Conservation (phyloP, 2,329 filamentous ascomycete genomes). For the Alternaria tenuissima region DNA sequence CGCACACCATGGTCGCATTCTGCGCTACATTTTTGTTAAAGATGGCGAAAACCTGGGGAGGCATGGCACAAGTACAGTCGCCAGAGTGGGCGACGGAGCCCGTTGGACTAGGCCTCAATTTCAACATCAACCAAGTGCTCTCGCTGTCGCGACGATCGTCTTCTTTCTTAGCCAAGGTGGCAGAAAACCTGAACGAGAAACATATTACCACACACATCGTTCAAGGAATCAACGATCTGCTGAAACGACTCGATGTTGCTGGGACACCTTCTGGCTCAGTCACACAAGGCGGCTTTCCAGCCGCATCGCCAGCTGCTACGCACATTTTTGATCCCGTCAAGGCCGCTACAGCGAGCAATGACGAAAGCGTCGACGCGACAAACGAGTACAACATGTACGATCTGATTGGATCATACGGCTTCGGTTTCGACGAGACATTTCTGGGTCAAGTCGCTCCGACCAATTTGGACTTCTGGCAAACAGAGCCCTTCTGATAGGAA, state of each 20-base stretch:
- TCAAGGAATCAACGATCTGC: slow-evolving; percentile 37
- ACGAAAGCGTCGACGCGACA: neutral
- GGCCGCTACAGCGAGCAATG: neutral
- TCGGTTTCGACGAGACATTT: slow-evolving; percentile 46
- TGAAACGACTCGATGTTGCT: slow-evolving; percentile 36
- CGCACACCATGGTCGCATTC: slow-evolving; percentile 63
- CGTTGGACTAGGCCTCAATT: slow-evolving; percentile 39
- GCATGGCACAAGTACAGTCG: slow-evolving; percentile 40
- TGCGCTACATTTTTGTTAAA: slow-evolving; percentile 62
- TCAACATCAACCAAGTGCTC: slow-evolving; percentile 42
- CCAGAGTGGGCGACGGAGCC: slow-evolving; percentile 39
- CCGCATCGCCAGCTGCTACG: neutral
- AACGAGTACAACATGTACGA: slow-evolving; percentile 40
- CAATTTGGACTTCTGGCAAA: slow-evolving; percentile 43
- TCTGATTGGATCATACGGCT: slow-evolving; percentile 43
- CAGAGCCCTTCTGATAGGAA: slow-evolving; percentile 28
- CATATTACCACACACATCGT: slow-evolving; percentile 43
- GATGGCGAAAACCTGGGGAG: slow-evolving; percentile 57
- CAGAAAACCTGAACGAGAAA: slow-evolving; percentile 41
- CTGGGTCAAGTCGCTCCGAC: slow-evolving; percentile 39
- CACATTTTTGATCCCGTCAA: slow-evolving; percentile 8
- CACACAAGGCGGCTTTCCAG: neutral
- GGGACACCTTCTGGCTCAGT: slow-evolving; percentile 23
- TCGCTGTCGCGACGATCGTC: slow-evolving; percentile 37
- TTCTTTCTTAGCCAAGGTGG: slow-evolving; percentile 37